Base-by-base conservation (phyloP, 2,329 filamentous ascomycete genomes). In the Dichotomopilus funicola region DNA sequence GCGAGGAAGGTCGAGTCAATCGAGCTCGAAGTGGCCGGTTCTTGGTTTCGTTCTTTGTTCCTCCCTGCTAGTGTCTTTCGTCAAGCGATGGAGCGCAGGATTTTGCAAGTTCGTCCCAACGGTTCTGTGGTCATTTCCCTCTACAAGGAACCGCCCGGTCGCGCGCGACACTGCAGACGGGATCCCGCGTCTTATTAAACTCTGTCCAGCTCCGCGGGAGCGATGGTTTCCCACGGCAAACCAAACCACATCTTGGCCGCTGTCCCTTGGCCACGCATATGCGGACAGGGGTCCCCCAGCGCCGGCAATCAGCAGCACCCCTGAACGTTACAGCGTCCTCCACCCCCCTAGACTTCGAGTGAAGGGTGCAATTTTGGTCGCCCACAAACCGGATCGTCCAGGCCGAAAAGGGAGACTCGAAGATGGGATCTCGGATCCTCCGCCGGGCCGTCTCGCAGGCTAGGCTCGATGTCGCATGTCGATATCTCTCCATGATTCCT, bases 301-400 rank as follows among this genome's bases (percentile, higher is more conserved):
- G 47, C 46, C 55, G 58, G 60, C 62, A 62, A 59, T 61, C 57
- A 55, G 54, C 49, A 55, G 43, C 43, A 54, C 55, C 60, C 57
- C 45, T 56, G 59, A 40, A 35, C 27, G 46, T 54, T 52, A 36
- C 50, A 36, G 37, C 51, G 12, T 47, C 46, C 55, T 50, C 61
- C 61, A 63, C 61, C 55, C 45, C 41, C 56, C 42, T 51, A 55
- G 42, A 49, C 55, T 57, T 51, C 54, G 51, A 52, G 40, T 42
- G 56, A 56, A 48, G 13, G 34, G 33, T 33, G 56, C 48, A 61
- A 61, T 61, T 56, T 56, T 50, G 49, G 37, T 40, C 36, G 46
- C 45, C 42, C 37, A 37, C 34, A 43, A 55, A 33, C 34, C 6
- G 43, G 42, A 46, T 19, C 43, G 50, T 35, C 41, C 42, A 19